Percentiles rank a stretch among this genome's conserved stretches.
Conservation (phyloP, 225 moss, liverwort and hornwort genomes). For the Asterella californica region DNA sequence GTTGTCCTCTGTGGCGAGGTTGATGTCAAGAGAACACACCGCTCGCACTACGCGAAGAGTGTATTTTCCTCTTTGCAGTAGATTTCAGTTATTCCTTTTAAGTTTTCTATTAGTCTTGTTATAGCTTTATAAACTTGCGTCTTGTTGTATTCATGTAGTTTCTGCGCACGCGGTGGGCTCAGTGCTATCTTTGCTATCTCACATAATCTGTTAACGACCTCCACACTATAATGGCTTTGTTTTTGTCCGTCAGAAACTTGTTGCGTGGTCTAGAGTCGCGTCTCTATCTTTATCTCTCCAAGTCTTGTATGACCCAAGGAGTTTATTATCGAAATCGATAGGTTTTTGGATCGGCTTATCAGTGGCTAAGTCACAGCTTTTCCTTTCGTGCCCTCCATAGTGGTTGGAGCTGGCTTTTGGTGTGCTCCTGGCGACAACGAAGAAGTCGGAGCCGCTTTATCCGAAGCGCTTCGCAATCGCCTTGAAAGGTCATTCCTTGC, state of each 20-base stretch:
- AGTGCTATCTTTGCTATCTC: not conserved
- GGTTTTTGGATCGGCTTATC: not conserved
- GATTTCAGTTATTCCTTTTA: not conserved
- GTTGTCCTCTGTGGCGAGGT: no score
- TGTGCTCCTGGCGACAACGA: slow-evolving; percentile 76
- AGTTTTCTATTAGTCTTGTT: not conserved
- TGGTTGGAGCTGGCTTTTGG: slow-evolving; percentile 81
- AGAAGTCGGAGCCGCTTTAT: slow-evolving; percentile 71
- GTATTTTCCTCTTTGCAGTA: no score
- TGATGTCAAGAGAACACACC: no score
- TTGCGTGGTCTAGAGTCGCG: not conserved
- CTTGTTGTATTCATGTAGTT: not conserved
- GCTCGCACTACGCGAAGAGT: no score
- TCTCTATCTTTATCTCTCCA: not conserved
- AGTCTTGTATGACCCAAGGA: not conserved
- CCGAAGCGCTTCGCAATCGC: slow-evolving; percentile 88
- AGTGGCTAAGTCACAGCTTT: not conserved
- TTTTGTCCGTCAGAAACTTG: not conserved
- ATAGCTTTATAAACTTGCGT: not conserved
- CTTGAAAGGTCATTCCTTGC: slow-evolving; percentile 68
- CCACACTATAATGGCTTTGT: not conserved
- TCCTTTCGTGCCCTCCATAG: slow-evolving; percentile 23
- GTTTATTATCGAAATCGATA: not conserved
- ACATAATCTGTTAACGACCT: not conserved
- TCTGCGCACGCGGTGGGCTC: not conserved